phyloP scores from a whole-genome alignment of 2,329 filamentous ascomycete species.

The Penicillium sp. region DNA sequence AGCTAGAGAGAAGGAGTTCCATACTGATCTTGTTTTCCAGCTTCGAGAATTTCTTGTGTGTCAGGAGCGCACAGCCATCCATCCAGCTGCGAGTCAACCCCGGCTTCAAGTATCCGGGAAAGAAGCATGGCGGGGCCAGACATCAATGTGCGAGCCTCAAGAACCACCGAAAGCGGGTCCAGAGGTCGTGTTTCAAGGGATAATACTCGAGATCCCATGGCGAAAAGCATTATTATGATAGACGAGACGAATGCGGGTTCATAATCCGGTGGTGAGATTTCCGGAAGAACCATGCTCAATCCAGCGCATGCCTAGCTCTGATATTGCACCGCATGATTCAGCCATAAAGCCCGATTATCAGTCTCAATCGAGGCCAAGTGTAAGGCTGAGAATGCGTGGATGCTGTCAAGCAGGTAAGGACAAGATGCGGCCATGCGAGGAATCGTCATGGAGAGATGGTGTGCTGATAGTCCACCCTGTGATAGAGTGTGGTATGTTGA shows the following conservation, averaged over 20 bases:
- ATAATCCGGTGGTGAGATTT: slow-evolving; percentile 44
- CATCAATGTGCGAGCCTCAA: slow-evolving; percentile 32
- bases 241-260: slow-evolving; percentile 45
- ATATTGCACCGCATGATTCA: slow-evolving; percentile 38
- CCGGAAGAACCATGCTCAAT: slow-evolving; percentile 34
- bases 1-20: neutral
- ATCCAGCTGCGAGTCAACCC: slow-evolving; percentile 25
- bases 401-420: slow-evolving; percentile 46
- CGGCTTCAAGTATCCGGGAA: slow-evolving; percentile 24
- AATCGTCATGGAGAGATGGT: slow-evolving; percentile 37
- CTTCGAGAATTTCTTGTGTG: slow-evolving; percentile 11
- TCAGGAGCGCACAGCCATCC: slow-evolving; percentile 27
- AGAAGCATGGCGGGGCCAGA: slow-evolving; percentile 35
- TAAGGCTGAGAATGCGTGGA: slow-evolving; percentile 47
- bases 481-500: slow-evolving; percentile 38
- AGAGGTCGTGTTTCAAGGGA: slow-evolving; percentile 25
- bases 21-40: slow-evolving; percentile 5
- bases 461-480: slow-evolving; percentile 30
- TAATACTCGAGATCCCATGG: slow-evolving; percentile 33
- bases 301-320: slow-evolving; percentile 39
- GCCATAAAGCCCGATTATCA: slow-evolving; percentile 32
- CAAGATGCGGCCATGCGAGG: slow-evolving; percentile 43
- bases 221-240: slow-evolving; percentile 42
- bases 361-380: slow-evolving; percentile 44
- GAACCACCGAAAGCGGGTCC: slow-evolving; percentile 29